Conservation (phyloP, 345 rosid species). For the Raphanus sativus region DNA sequence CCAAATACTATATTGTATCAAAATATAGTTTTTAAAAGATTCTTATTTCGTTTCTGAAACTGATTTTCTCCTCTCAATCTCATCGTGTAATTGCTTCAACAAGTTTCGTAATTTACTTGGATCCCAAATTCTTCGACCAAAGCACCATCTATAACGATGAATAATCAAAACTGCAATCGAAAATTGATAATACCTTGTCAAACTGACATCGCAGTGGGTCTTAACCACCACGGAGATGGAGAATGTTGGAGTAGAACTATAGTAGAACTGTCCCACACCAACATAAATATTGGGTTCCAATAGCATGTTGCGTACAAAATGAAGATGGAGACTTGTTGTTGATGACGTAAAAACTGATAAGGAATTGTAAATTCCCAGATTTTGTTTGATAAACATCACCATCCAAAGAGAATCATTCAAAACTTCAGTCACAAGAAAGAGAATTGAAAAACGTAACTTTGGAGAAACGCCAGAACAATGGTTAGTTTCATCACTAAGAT, state of each 20-base stretch:
- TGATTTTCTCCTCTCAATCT: background rate
- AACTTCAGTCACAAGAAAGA: too few species aligned
- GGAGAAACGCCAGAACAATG: too few species aligned
- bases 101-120: too few species aligned
- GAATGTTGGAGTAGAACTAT: too few species aligned
- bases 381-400: background rate
- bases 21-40: background rate
- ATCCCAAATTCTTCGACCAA: too few species aligned
- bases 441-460: background rate
- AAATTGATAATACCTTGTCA: background rate
- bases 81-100: background rate
- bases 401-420: background rate
- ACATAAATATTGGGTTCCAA: too few species aligned
- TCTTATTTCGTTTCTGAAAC: background rate
- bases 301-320: too few species aligned
- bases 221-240: background rate
- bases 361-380: background rate
- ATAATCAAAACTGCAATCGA: too few species aligned
- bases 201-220: background rate
- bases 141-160: too few species aligned
- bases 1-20: background rate
- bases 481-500: too few species aligned
- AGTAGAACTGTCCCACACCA: too few species aligned
- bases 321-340: too few species aligned
- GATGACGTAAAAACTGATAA: background rate